phyloP scores from a whole-genome alignment of 176 grass and related monocot species.

The Bolboschoenus planiculmis region DNA sequence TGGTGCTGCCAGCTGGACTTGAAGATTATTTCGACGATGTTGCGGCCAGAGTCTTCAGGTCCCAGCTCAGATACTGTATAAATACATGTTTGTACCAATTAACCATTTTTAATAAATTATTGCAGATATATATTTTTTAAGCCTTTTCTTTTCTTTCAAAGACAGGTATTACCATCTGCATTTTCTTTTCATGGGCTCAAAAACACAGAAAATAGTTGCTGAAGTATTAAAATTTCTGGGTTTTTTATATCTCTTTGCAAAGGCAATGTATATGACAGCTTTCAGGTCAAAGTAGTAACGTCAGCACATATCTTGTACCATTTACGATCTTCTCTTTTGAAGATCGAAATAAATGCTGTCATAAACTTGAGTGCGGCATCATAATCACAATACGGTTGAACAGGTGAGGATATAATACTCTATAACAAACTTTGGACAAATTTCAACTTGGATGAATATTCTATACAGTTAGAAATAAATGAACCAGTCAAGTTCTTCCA shows the following conservation, averaged over 20 bases:
- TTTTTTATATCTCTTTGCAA: background rate
- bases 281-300: conserved; percentile 9
- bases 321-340: background rate
- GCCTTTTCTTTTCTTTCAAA: background rate
- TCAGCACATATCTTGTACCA: background rate
- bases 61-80: conserved; percentile 79
- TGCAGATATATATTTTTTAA: background rate
- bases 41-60: conserved; percentile 80
- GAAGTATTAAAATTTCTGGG: background rate
- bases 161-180: background rate
- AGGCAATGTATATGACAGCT: background rate
- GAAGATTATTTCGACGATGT: conserved; percentile 99
- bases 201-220: background rate
- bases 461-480: background rate
- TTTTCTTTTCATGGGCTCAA: background rate
- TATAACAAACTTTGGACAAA: background rate
- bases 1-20: conserved; percentile 97
- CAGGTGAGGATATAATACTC: background rate
- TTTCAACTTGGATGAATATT: conserved; percentile 6
- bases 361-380: conserved; percentile 12
- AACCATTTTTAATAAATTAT: background rate
- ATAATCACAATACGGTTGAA: background rate
- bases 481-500: background rate
- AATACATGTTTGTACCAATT: background rate
- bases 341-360: conserved; percentile 4